phyloP scores from a whole-genome alignment of 1,139 yeast species.

The Nakaseomyces delphensis region DNA sequence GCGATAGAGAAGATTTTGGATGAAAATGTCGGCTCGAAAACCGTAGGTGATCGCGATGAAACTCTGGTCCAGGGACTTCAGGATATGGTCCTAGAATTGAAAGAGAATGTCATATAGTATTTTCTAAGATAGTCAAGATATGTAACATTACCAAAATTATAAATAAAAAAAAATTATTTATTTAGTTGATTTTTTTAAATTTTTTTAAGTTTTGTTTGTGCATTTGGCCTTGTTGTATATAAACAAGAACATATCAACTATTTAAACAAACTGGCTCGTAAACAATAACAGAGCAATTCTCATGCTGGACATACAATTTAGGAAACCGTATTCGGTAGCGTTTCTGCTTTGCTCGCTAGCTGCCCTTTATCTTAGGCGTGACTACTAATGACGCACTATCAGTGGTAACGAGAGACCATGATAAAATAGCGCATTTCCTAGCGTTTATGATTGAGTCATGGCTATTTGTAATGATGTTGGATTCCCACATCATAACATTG shows the following conservation, averaged over 20 bases:
- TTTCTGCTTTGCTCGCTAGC: constrained; percentile 18
- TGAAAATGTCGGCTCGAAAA: constrained; percentile 21
- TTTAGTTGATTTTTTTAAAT: constrained; percentile 21
- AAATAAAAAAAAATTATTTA: constrained; percentile 14
- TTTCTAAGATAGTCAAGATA: no score
- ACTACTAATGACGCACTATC: constrained; percentile 39
- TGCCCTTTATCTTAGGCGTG: constrained; percentile 28
- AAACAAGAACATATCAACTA: no score
- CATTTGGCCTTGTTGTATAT: no score
- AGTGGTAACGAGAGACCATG: constrained; percentile 40
- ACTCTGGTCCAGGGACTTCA: constrained; percentile 24
- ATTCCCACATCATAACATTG: background rate
- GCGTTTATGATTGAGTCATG: constrained; percentile 42
- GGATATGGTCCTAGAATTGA: constrained; percentile 24
- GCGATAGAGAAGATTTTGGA: constrained; percentile 21
- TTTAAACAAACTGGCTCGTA: no score
- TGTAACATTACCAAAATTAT: no score
- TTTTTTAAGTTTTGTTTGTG: background rate
- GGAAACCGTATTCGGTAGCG: constrained; percentile 17
- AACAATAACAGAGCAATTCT: background rate
- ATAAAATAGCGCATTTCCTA: constrained; percentile 43
- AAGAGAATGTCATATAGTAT: constrained; percentile 12
- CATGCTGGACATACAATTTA: background rate
- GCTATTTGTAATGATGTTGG: constrained; percentile 38
- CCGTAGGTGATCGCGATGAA: constrained; percentile 18